Evolutionary conservation across 352 stramenopile genomes (phyloP).

Genomic region (Globisporangium nodosum): DNA sequence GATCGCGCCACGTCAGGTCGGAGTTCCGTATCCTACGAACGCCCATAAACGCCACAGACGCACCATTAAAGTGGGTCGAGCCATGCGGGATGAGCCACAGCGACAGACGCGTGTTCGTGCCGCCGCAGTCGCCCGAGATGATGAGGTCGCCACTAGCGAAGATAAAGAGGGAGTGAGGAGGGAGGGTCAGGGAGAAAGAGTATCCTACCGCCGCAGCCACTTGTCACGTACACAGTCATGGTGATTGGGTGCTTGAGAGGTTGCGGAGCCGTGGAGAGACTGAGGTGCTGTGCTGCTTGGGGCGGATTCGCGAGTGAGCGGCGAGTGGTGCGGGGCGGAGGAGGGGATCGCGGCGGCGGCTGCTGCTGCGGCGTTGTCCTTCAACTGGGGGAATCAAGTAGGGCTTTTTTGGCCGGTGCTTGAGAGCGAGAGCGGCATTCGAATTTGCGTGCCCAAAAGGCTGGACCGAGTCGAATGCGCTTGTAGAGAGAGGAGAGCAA

Average conservation of each 20-base stretch:
- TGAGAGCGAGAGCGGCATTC: neutral
- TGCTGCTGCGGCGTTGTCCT: neutral
- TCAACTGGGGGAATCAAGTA: conserved; percentile 2
- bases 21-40: neutral
- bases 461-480: too few species aligned
- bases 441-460: neutral
- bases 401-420: neutral
- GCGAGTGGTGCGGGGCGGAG: neutral
- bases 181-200: too few species aligned
- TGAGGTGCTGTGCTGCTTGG: neutral
- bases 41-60: neutral
- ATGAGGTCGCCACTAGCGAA: conserved; percentile 58
- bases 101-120: conserved; percentile 95
- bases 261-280: too few species aligned
- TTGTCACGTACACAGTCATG: conserved; percentile 1
- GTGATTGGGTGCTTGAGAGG: too few species aligned
- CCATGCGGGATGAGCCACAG: conserved; percentile 76
- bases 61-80: conserved; percentile 50
- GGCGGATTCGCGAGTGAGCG: neutral
- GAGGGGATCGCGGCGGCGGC: neutral
- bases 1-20: conserved; percentile 9
- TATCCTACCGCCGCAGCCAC: neutral
- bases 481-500: too few species aligned
- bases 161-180: neutral
- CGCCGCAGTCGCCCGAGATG: conserved; percentile 93